These are phyloP conservation scores for Gymnopilus dilepis DNA, from an alignment of 768 basidiomycete genomes.

Conservation along the genomic window DNA sequence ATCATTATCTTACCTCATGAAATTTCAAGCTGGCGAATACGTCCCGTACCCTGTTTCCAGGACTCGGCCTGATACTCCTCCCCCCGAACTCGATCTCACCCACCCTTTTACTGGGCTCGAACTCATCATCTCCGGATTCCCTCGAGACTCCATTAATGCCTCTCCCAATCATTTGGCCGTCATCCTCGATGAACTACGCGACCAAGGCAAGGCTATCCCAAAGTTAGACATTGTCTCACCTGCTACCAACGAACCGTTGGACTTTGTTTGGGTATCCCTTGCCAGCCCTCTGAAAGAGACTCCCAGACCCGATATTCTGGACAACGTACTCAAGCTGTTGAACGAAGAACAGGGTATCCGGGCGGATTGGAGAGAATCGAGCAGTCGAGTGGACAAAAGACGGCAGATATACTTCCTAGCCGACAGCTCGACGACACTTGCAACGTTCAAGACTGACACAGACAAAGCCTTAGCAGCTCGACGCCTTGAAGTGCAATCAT, in stretches of 20 bases:
- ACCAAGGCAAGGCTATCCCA: neutral
- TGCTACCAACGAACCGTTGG: neutral
- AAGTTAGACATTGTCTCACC: constrained; percentile 7
- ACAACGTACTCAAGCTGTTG: neutral
- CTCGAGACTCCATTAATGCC: neutral
- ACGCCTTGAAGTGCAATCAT: too few relatives aligned
- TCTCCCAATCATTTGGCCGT: neutral
- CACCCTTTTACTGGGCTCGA: constrained; percentile 7
- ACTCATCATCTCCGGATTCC: constrained; percentile 5
- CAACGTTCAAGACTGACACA: too few relatives aligned
- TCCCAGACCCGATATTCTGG: constrained; percentile 10
- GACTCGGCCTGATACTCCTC: too few relatives aligned
- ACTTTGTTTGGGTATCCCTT: constrained; percentile 9
- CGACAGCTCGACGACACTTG: too few relatives aligned
- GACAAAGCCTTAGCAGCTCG: too few relatives aligned
- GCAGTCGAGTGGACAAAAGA: too few relatives aligned
- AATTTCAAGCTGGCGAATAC: too few relatives aligned
- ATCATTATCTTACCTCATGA: too few relatives aligned
- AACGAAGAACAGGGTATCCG: neutral
- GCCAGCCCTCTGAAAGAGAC: neutral
- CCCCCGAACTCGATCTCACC: neutral
- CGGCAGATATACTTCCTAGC: too few relatives aligned
- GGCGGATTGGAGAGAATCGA: neutral
- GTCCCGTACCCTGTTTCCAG: too few relatives aligned
- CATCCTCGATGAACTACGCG: neutral